These are phyloP conservation scores for Hymenotorrendiella dingleyae DNA, from an alignment of 2,329 filamentous ascomycete species.

Conservation along the genomic window DNA sequence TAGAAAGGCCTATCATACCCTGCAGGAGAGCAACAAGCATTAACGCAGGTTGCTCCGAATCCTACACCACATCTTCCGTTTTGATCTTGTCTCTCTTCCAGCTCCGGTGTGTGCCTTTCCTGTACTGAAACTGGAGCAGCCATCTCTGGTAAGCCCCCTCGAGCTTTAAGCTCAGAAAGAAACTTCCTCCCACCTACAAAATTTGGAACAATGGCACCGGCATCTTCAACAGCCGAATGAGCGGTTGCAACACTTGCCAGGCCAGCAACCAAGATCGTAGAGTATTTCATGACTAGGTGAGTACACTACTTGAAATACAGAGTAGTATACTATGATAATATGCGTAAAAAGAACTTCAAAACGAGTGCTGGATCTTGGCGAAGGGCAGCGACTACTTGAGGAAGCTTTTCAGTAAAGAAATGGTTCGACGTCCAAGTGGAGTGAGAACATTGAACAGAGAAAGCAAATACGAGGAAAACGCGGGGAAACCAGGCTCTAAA, in stretches of 20 bases:
- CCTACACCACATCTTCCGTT: slow-evolving; percentile 24
- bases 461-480: too few relatives aligned
- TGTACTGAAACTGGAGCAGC: slow-evolving; percentile 7
- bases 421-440: too few relatives aligned
- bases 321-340: neutral
- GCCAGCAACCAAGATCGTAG: neutral
- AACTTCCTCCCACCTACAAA: slow-evolving; percentile 24
- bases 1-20: too few relatives aligned
- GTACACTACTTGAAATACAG: neutral
- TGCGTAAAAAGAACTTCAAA: neutral
- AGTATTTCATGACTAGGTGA: slow-evolving; percentile 2
- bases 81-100: slow-evolving; percentile 13
- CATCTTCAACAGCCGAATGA: slow-evolving; percentile 15
- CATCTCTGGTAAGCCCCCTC: slow-evolving; percentile 11
- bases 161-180: slow-evolving; percentile 22
- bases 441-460: too few relatives aligned
- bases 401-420: slow-evolving; percentile 8
- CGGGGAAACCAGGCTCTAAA: too few relatives aligned
- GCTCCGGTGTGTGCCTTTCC: neutral
- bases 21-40: slow-evolving; percentile 25
- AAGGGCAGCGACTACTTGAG: slow-evolving; percentile 12
- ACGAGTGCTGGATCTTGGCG: slow-evolving; percentile 15
- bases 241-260: slow-evolving; percentile 13
- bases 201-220: slow-evolving; percentile 15
- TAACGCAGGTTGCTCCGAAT: slow-evolving; percentile 21